Evolutionary conservation across 805 yeast genomes (phyloP), one percentile per base, ranked within the genome.

Genomic region (Candida cerambycidarum): DNA sequence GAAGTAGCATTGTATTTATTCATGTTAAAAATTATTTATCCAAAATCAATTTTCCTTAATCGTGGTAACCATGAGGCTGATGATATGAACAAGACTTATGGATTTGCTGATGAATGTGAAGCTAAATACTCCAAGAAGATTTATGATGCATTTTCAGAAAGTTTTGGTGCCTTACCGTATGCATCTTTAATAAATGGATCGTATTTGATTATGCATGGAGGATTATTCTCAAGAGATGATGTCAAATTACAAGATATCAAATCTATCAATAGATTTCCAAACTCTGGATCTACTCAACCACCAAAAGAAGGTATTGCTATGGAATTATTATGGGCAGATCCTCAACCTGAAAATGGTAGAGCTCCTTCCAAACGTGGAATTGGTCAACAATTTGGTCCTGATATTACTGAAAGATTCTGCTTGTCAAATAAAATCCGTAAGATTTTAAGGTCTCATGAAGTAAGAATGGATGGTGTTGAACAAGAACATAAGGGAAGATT

Each of bases 241-340:
- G 79, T 85, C 15, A 80, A 82, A 1, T 58, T 93, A 28, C 80
- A 82, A 16, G 96, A 92, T 50, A 79, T 93, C 52, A 80, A 84
- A 53, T 69, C 75, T 21, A 72, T 85, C 47, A 78, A 89, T 52
- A 74, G 96, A 43, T 84, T 85, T 59, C 73, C 75, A 7, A 51
- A 57, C 32, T 60, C 65, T 2, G 74, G 73, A 1, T 61, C 69
- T 14, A 71, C 79, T 16, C 96, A 88, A 63, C 98, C 98, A 18
- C 92, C 95, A 34, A 79, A 83, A 54, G 88, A 85, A 39, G 98
- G 98, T 7, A 71, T 89, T 27, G 95, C 92, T 63, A 93, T 92
- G 97, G 99, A 93, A 58, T 73, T 93, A 58, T 71, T 93, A 47
- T 93, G 99, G 99, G 88, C 97, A 0, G 99, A 93, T 63, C 99